Conservation (phyloP, 495 filamentous ascomycete genomes). For the Neurospora sp. region DNA sequence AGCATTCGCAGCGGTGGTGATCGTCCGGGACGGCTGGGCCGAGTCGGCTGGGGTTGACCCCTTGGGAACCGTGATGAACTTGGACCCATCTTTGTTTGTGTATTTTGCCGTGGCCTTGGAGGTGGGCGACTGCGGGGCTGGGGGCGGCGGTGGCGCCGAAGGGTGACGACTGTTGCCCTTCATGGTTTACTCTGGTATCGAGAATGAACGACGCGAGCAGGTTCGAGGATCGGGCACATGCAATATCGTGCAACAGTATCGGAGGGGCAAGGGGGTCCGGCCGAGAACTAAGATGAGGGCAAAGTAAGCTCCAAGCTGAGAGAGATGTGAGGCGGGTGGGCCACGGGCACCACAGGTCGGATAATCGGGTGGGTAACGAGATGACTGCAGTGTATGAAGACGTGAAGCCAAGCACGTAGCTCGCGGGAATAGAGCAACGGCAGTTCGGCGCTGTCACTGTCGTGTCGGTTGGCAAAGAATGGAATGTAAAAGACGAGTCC, state of each 20-base stretch:
- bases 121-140: slow-evolving; percentile 28
- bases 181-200: slow-evolving; percentile 28
- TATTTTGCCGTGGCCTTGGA: slow-evolving; percentile 44
- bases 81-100: slow-evolving; percentile 58
- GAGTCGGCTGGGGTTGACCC: slow-evolving; percentile 39
- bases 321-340: neutral
- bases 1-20: slow-evolving; percentile 22
- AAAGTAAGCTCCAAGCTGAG: neutral
- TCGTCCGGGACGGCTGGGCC: slow-evolving; percentile 38
- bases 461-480: neutral
- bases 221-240: neutral
- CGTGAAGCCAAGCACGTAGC: neutral
- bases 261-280: neutral
- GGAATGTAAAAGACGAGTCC: neutral
- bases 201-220: neutral
- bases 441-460: neutral
- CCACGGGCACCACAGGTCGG: neutral
- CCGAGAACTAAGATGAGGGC: neutral
- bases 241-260: neutral
- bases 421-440: neutral
- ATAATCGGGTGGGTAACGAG: neutral
- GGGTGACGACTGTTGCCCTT: slow-evolving; percentile 41
- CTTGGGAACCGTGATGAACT: slow-evolving; percentile 59
- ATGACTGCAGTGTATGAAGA: neutral
- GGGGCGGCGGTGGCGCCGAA: slow-evolving; percentile 23